Conservation (phyloP, 139 green algal genomes). For the Pedinophyceae sp. region DNA sequence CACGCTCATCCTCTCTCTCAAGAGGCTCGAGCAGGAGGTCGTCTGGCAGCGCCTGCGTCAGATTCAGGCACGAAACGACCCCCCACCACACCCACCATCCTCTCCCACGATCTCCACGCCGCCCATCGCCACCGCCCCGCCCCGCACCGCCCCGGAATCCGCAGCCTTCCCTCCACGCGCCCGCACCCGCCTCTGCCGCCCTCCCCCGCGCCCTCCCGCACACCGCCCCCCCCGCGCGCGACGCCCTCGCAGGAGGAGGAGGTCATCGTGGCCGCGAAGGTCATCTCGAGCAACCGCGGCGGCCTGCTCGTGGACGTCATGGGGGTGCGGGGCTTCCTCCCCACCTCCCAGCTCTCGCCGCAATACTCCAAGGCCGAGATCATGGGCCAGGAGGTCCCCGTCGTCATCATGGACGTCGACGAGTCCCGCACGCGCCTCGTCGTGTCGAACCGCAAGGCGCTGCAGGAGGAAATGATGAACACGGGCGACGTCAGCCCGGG, state of each 20-base stretch:
- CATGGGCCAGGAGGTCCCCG: slow-evolving; percentile 50
- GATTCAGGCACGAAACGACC: too few species aligned
- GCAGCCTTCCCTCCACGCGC: too few species aligned
- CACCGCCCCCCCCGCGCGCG: too few species aligned
- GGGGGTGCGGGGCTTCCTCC: slow-evolving; percentile 64
- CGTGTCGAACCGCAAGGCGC: slow-evolving; percentile 42
- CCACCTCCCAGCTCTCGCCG: slow-evolving; percentile 41
- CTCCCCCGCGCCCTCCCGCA: too few species aligned
- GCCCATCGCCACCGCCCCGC: too few species aligned
- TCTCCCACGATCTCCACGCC: too few species aligned
- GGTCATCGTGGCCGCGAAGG: slow-evolving; percentile 46
- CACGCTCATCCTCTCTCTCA: slow-evolving; percentile 58
- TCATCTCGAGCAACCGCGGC: slow-evolving; percentile 57
- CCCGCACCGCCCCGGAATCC: too few species aligned
- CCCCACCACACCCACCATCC: too few species aligned
- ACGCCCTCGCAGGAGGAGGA: slow-evolving; percentile 80
- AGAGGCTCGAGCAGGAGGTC: slow-evolving; percentile 49
- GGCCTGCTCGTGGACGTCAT: slow-evolving; percentile 60
- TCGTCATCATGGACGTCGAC: slow-evolving; percentile 94
- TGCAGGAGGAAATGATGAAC: neutral
- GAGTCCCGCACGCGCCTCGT: slow-evolving; percentile 74
- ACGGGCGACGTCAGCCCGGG: slow-evolving; percentile 30
- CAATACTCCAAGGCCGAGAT: slow-evolving; percentile 17
- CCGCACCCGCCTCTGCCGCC: too few species aligned
- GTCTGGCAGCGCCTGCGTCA: slow-evolving; percentile 57